These are phyloP conservation scores for Aspergillus eucalypticola DNA, from an alignment of 2,329 filamentous ascomycete genomes.

Conservation along the genomic window DNA sequence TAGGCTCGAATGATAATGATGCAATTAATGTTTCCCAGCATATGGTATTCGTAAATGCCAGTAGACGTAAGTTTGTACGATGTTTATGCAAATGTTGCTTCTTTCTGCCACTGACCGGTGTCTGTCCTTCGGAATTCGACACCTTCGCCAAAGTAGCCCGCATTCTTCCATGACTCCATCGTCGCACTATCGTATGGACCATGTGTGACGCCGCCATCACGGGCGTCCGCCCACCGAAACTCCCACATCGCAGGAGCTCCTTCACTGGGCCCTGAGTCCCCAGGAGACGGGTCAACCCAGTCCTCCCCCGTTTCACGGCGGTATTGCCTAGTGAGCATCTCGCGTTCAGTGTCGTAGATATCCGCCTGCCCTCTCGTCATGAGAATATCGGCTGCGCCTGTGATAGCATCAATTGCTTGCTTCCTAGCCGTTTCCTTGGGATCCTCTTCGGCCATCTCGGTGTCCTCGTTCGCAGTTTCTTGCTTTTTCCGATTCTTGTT, in stretches of 20 bases:
- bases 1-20: conserved; percentile 24
- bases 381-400: conserved; percentile 84
- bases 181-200: conserved; percentile 82
- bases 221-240: conserved; percentile 86
- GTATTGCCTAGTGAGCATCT: conserved; percentile 80
- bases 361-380: conserved; percentile 80
- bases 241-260: conserved; percentile 67
- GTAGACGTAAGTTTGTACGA: conserved; percentile 10
- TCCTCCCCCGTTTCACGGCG: conserved; percentile 81
- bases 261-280: conserved; percentile 31
- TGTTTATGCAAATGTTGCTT: conserved; percentile 54
- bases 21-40: conserved; percentile 18
- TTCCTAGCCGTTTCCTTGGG: conserved; percentile 69
- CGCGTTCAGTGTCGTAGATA: conserved; percentile 88
- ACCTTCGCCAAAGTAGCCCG: conserved; percentile 86
- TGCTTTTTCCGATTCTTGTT: conserved; percentile 51
- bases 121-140: conserved; percentile 72
- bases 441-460: conserved; percentile 74
- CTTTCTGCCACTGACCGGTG: conserved; percentile 56
- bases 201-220: conserved; percentile 75
- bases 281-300: conserved; percentile 63
- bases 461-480: conserved; percentile 47
- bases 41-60: conserved; percentile 13
- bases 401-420: conserved; percentile 76
- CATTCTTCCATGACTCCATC: conserved; percentile 89